Evolutionary conservation across 2,329 filamentous ascomycete species (phyloP), one percentile per base, ranked within the genome.

Genomic region (Fusarium phyllophilum): DNA sequence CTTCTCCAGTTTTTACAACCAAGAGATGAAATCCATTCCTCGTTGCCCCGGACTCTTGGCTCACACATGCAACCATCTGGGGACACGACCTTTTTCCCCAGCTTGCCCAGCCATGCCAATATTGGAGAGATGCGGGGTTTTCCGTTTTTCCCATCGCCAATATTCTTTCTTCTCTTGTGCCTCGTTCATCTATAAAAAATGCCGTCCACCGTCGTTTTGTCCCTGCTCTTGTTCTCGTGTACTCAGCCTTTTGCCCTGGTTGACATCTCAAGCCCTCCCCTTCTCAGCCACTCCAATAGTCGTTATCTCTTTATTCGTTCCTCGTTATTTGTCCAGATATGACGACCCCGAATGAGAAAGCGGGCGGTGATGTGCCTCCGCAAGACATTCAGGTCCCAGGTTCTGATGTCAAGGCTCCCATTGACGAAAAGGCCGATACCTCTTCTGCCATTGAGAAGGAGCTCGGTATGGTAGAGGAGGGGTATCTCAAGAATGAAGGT

Each of bases 391-490:
- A 61, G 11, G n/a, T 24, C 38, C 33, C 54, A 2, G 24, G 29
- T 8, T 33, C 51, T 18, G 31, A 62, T 29, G 52, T 26, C 18
- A 31, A 31, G 14, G 9, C 36, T 22, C n/a, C 46, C 24, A 33
- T 29, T 14, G 17, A 29, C 2, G 34, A 62, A 10, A 68, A 24
- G 34, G 39, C 22, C 6, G 45, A 62, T 2, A 34, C 57, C 0
- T 33, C 63, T 10, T 51, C 54, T 18, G 39, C 54, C 1, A 54
- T 68, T 2, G 65, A 68, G 24, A 68, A 68, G 20, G 65, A 68
- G 39, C 39, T 68, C 1, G 63, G 54, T 2, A 38, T 49, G 2
- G 63, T 62, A n/a, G 63, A 68, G 12, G 65, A 68, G 17, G 65
- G 65, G 0, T 68, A 52, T 20, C 31, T 68, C 22, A 68, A 68